phyloP scores from a whole-genome alignment of 768 basidiomycete genomes.

The Tylopilus felleus region DNA sequence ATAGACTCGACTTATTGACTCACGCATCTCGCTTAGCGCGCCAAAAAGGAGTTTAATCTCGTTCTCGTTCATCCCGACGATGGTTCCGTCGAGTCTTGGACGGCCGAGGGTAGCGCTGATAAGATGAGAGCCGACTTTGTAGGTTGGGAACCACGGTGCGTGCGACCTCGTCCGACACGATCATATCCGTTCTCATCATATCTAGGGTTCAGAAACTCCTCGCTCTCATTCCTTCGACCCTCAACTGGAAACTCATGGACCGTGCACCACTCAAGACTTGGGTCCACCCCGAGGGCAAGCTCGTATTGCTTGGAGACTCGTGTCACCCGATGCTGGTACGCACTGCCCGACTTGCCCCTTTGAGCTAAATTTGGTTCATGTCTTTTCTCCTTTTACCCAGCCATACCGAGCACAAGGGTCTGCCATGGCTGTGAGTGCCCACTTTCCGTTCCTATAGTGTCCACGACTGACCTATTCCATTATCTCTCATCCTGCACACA shows the following conservation, averaged over 20 bases:
- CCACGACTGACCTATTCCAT: not conserved
- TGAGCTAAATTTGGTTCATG: not conserved
- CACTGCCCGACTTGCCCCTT: not conserved
- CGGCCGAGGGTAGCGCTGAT: conserved; percentile 38
- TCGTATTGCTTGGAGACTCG: conserved; percentile 51
- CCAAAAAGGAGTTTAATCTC: conserved; percentile 42
- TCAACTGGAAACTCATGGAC: conserved; percentile 49
- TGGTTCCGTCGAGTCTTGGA: conserved; percentile 44
- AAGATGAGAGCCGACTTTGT: conserved; percentile 47
- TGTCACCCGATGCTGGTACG: conserved; percentile 54
- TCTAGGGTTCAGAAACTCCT: conserved; percentile 46
- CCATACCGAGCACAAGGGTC: conserved; percentile 56
- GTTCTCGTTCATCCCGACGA: conserved; percentile 43
- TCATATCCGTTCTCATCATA: conserved; percentile 2
- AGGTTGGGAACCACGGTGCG: conserved; percentile 48
- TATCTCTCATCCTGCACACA: not conserved
- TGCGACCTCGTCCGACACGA: conserved; percentile 1
- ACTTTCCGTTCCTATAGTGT: not conserved
- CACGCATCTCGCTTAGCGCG: conserved; percentile 21
- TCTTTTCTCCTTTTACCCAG: conserved; percentile 12
- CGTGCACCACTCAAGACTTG: conserved; percentile 46
- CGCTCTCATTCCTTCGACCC: conserved; percentile 41
- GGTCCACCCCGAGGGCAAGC: conserved; percentile 42
- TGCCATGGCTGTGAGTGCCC: conserved; percentile 45
- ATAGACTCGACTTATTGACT: not conserved